Percentiles rank a stretch among this genome's conserved stretches.
Conservation (phyloP, 148 eudicot genomes). For the Bassia scoparia region DNA sequence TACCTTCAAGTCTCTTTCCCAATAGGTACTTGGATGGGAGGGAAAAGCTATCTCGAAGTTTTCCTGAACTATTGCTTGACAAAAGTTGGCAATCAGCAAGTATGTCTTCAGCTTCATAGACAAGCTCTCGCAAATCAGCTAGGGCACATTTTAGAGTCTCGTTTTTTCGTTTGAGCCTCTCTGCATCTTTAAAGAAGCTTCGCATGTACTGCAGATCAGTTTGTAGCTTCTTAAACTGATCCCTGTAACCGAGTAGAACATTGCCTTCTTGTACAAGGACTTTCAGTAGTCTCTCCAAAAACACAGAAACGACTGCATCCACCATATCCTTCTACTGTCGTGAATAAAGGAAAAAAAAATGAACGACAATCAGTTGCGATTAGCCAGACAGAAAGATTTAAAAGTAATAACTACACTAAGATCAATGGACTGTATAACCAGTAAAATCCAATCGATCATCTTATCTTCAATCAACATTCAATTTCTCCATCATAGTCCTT, state of each 20-base stretch:
- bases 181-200: conserved; percentile 52
- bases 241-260: conserved; percentile 28
- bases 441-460: background rate
- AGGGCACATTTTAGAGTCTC: conserved; percentile 27
- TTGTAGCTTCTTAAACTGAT: conserved; percentile 40
- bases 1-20: conserved; percentile 35
- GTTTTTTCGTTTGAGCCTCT: conserved; percentile 44
- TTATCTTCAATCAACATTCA: background rate
- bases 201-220: conserved; percentile 39
- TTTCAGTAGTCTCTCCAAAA: conserved; percentile 39
- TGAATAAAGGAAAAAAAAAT: background rate
- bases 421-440: background rate
- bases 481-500: background rate
- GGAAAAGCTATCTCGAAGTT: conserved; percentile 19
- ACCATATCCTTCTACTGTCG: conserved; percentile 34
- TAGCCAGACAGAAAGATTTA: background rate
- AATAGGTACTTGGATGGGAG: conserved; percentile 26
- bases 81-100: conserved; percentile 35
- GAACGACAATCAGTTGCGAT: background rate
- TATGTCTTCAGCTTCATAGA: conserved; percentile 50
- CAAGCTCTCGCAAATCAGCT: conserved; percentile 32
- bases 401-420: background rate
- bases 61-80: conserved; percentile 24
- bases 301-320: conserved; percentile 47
- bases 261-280: conserved; percentile 32